Conservation (phyloP, 306 rosid species). For the Cucumis hystrix region DNA sequence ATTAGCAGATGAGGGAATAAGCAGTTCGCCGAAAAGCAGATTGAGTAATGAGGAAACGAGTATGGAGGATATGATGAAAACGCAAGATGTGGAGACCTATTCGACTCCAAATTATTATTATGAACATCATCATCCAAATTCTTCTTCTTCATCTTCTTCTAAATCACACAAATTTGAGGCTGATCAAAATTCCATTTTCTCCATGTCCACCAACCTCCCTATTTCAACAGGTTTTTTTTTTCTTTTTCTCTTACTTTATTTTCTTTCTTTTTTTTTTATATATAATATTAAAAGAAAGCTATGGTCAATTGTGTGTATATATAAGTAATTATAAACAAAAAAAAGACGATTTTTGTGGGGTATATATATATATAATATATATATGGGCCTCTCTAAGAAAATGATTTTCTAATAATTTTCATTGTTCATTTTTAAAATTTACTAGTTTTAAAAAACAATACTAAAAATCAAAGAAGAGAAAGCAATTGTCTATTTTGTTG, state of each 20-base stretch:
- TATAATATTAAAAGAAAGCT: not conserved
- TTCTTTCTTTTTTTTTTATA: not conserved
- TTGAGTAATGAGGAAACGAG: slow-evolving; percentile 23
- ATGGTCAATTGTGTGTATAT: not conserved
- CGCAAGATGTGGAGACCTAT: slow-evolving; percentile 26
- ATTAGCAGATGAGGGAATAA: slow-evolving; percentile 27
- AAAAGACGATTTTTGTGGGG: not conserved
- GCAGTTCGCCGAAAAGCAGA: slow-evolving; percentile 22
- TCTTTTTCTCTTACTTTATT: not conserved
- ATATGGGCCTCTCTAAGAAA: not conserved
- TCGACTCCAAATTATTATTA: slow-evolving; percentile 17
- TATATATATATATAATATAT: not conserved
- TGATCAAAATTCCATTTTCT: slow-evolving; percentile 2
- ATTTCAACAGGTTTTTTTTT: slow-evolving; percentile 20
- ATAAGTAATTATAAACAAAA: not conserved
- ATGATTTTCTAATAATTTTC: not conserved
- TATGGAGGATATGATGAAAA: slow-evolving; percentile 18
- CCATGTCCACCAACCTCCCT: slow-evolving; percentile 9
- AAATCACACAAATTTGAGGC: slow-evolving; percentile 20
- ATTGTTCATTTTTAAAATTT: not conserved
- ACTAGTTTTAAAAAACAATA: not conserved
- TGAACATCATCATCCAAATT: slow-evolving; percentile 49
- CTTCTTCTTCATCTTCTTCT: slow-evolving; percentile 58
- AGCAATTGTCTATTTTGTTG: too few relatives aligned
- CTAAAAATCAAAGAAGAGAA: too few relatives aligned